Evolutionary conservation across 2,329 filamentous ascomycete genomes (phyloP).

Genomic region (Xylariales sp.): DNA sequence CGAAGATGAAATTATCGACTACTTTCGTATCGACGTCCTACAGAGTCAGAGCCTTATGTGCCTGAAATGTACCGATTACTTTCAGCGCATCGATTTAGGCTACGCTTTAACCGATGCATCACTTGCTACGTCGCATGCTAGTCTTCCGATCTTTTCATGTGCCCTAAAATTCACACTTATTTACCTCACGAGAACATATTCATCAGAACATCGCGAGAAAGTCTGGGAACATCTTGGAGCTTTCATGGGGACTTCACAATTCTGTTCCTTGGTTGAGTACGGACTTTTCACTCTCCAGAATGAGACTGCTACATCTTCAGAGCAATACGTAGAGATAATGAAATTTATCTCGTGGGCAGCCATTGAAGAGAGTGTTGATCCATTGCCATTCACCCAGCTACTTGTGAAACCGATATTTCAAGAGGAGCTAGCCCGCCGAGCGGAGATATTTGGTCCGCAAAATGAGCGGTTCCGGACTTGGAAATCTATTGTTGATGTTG

Average conservation of each 20-base stretch:
- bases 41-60: slow-evolving; percentile 18
- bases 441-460: neutral
- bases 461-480: slow-evolving; percentile 8
- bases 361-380: neutral
- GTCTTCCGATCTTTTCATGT: slow-evolving; percentile 15
- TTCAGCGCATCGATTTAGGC: slow-evolving; percentile 15
- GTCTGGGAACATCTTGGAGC: neutral
- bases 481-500: neutral
- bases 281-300: neutral
- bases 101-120: slow-evolving; percentile 24
- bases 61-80: slow-evolving; percentile 23
- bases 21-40: slow-evolving; percentile 20
- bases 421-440: slow-evolving; percentile 10
- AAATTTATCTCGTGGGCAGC: neutral
- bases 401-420: slow-evolving; percentile 4
- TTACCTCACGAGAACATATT: neutral
- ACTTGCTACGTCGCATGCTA: slow-evolving; percentile 1
- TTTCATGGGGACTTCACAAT: slow-evolving; percentile 5
- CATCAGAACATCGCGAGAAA: neutral
- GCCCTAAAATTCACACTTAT: slow-evolving; percentile 14
- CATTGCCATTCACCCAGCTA: neutral
- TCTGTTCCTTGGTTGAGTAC: slow-evolving; percentile 11
- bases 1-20: slow-evolving; percentile 25
- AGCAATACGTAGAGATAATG: slow-evolving; percentile 2
- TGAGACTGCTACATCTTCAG: slow-evolving; percentile 1